These are phyloP conservation scores for Corchorus olitorius DNA, from an alignment of 345 rosid species.

Conservation along the genomic window DNA sequence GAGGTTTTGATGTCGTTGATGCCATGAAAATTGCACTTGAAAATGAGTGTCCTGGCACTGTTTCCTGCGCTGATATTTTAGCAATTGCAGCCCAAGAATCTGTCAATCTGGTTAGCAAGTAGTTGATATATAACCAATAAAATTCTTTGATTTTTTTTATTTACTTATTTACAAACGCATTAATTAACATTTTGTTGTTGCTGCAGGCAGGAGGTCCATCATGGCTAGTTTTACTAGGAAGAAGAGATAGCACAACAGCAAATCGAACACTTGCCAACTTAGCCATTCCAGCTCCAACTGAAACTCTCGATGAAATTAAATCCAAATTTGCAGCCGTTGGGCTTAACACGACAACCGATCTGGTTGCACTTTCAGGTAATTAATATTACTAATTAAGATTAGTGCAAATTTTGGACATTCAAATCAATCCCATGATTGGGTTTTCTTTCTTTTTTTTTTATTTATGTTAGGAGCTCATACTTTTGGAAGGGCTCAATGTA, in stretches of 20 bases:
- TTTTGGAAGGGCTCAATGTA: constrained; percentile 5
- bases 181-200: too few species aligned
- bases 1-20: constrained; percentile 46
- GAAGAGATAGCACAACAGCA: constrained; percentile 36
- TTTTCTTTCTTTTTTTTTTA: too few species aligned
- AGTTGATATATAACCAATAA: neutral
- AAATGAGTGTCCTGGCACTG: constrained; percentile 49
- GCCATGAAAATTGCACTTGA: constrained; percentile 53
- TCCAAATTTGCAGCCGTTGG: constrained; percentile 28
- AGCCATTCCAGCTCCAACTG: constrained; percentile 38
- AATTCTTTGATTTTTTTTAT: too few species aligned
- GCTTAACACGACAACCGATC: constrained; percentile 26
- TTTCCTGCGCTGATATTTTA: constrained; percentile 62
- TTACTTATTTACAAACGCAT: too few species aligned
- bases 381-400: neutral
- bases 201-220: constrained; percentile 43
- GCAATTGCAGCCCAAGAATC: constrained; percentile 36
- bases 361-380: constrained; percentile 46
- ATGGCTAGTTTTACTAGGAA: constrained; percentile 37
- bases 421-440: neutral
- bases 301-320: constrained; percentile 29
- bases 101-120: constrained; percentile 34
- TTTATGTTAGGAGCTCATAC: constrained; percentile 18
- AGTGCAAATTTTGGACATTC: neutral
- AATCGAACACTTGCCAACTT: constrained; percentile 29